Conservation (phyloP, 1,284 basidiomycete genomes). For the Ceratobasidium sp. region DNA sequence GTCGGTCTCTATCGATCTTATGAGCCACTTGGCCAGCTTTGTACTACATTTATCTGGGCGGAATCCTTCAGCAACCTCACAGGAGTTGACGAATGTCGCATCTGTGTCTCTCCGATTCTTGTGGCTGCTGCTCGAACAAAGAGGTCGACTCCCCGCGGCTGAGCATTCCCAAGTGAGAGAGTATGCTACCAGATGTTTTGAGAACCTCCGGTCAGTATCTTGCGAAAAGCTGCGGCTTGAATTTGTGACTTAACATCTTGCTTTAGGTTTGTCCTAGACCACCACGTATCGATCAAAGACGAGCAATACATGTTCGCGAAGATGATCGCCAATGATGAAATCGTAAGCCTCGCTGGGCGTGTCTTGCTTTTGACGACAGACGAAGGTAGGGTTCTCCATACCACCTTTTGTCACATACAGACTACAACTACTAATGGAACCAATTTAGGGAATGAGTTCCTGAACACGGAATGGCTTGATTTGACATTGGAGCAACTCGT, state of each 20-base stretch:
- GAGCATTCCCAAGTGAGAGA: not conserved
- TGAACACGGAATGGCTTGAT: too few species aligned
- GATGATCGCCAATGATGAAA: not conserved
- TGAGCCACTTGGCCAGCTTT: not conserved
- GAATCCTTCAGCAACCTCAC: not conserved
- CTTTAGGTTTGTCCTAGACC: not conserved
- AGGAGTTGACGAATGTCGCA: not conserved
- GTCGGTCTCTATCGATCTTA: not conserved
- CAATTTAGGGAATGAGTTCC: not conserved
- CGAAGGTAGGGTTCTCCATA: not conserved
- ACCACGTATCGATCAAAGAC: not conserved
- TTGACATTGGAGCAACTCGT: not conserved
- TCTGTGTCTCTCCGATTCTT: not conserved
- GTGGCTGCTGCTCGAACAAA: not conserved
- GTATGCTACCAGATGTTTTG: not conserved
- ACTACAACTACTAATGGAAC: not conserved
- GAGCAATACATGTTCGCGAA: not conserved
- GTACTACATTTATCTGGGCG: not conserved
- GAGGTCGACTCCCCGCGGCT: not conserved
- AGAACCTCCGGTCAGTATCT: not conserved
- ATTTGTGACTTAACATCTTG: not conserved
- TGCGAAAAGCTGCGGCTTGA: not conserved
- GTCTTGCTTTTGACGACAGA: not conserved
- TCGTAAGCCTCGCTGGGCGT: not conserved
- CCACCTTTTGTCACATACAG: not conserved